These are phyloP conservation scores for Hanseniaspora taiwanica DNA, from an alignment of 805 yeast genomes.

Conservation along the genomic window DNA sequence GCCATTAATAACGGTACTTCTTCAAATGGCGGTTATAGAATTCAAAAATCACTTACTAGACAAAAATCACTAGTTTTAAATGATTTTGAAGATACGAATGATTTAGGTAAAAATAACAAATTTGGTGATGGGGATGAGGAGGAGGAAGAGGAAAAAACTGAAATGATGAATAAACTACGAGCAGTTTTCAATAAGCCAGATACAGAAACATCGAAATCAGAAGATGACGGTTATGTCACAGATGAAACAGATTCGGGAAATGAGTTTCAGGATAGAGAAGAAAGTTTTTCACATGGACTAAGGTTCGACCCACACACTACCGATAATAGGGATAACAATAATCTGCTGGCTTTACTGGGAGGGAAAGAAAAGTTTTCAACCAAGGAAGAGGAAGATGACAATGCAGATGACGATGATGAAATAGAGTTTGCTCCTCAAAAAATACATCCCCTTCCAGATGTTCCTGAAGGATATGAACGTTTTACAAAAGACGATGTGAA, in stretches of 20 bases:
- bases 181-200: neutral
- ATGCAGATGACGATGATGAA: constrained; percentile 22
- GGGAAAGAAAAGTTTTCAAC: neutral
- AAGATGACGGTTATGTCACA: neutral
- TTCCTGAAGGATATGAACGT: constrained; percentile 34
- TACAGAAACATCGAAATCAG: neutral
- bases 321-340: too few relatives aligned
- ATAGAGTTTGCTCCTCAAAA: constrained; percentile 36
- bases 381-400: neutral
- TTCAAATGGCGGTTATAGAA: constrained; percentile 5
- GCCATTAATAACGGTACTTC: neutral
- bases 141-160: neutral
- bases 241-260: constrained; percentile 6
- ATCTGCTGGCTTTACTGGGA: constrained; percentile 1
- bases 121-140: neutral
- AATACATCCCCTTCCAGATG: constrained; percentile 27
- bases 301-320: too few relatives aligned
- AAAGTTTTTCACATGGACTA: neutral
- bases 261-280: constrained; percentile 3
- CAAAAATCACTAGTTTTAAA: constrained; percentile 19
- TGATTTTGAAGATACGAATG: constrained; percentile 12
- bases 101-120: neutral
- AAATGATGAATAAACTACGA: neutral
- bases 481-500: constrained; percentile 22
- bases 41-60: constrained; percentile 11